Evolutionary conservation across 2,329 filamentous ascomycete species (phyloP).

Genomic region (Fusarium sp.): DNA sequence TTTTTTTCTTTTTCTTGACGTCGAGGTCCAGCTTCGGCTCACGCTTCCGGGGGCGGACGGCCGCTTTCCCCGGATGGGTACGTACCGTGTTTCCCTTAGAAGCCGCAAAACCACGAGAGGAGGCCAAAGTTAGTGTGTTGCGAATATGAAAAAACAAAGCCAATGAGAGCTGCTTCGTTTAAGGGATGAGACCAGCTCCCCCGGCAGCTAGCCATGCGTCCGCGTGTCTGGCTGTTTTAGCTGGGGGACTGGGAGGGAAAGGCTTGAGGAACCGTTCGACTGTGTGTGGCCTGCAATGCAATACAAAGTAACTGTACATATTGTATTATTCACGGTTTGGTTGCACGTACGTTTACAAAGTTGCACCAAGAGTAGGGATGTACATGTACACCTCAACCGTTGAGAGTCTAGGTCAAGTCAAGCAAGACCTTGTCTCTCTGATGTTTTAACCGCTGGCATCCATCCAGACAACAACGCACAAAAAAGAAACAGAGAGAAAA

Average conservation of each 20-base stretch:
- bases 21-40: slow-evolving; percentile 27
- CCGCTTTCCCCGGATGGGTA: slow-evolving; percentile 31
- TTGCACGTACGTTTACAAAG: neutral
- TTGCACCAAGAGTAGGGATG: neutral
- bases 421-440: slow-evolving; percentile 8
- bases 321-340: slow-evolving; percentile 1
- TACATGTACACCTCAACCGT: neutral
- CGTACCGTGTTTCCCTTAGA: slow-evolving; percentile 27
- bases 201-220: slow-evolving; percentile 38
- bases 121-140: neutral
- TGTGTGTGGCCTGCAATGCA: slow-evolving; percentile 29
- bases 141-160: slow-evolving; percentile 1
- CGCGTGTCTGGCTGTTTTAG: slow-evolving; percentile 29
- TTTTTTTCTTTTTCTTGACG: slow-evolving; percentile 9
- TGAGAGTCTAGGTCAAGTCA: neutral
- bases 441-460: slow-evolving; percentile 11
- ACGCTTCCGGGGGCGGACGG: slow-evolving; percentile 19
- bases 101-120: slow-evolving; percentile 6
- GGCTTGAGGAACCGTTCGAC: slow-evolving; percentile 27
- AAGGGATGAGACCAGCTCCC: neutral
- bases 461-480: slow-evolving; percentile 14
- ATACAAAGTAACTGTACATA: slow-evolving; percentile 21
- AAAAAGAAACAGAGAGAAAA: neutral
- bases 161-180: slow-evolving; percentile 25
- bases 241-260: slow-evolving; percentile 1